Percentiles rank a stretch among this genome's conserved stretches.
phyloP scores from a whole-genome alignment of 441 rosid genomes.

The Gossypium schwendimanii region DNA sequence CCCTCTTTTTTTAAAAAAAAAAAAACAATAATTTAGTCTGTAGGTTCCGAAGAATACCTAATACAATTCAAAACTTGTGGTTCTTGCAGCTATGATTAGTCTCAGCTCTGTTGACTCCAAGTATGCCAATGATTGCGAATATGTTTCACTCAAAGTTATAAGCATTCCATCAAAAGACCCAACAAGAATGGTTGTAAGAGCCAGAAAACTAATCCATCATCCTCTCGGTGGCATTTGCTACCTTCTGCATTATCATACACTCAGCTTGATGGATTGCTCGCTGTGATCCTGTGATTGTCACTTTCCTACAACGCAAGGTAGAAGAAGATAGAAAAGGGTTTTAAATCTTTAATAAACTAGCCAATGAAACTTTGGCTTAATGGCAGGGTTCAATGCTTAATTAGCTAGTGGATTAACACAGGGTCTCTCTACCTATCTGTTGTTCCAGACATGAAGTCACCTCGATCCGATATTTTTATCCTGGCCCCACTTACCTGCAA shows the following conservation, averaged over 20 bases:
- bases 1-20: background rate
- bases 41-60: constrained; percentile 21
- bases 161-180: constrained; percentile 15
- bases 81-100: constrained; percentile 11
- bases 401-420: background rate
- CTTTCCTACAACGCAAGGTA: constrained; percentile 55
- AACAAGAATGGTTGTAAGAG: constrained; percentile 14
- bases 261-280: constrained; percentile 82
- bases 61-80: constrained; percentile 9
- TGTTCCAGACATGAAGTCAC: constrained; percentile 94
- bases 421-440: constrained; percentile 48
- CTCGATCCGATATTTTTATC: constrained; percentile 91
- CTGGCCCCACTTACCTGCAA: constrained; percentile 84
- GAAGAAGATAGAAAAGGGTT: background rate
- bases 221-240: constrained; percentile 79
- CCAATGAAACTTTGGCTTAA: too few relatives aligned
- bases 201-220: constrained; percentile 38
- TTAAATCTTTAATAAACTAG: background rate
- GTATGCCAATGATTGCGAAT: constrained; percentile 8
- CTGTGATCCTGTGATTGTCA: constrained; percentile 86
- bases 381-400: background rate
- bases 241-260: constrained; percentile 89
- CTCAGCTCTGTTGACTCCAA: constrained; percentile 17
- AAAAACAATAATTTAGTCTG: constrained; percentile 7
- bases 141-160: constrained; percentile 11